Evolutionary conservation across 2,329 filamentous ascomycete genomes (phyloP).

Genomic region (Alternaria hordeiaustralica): DNA sequence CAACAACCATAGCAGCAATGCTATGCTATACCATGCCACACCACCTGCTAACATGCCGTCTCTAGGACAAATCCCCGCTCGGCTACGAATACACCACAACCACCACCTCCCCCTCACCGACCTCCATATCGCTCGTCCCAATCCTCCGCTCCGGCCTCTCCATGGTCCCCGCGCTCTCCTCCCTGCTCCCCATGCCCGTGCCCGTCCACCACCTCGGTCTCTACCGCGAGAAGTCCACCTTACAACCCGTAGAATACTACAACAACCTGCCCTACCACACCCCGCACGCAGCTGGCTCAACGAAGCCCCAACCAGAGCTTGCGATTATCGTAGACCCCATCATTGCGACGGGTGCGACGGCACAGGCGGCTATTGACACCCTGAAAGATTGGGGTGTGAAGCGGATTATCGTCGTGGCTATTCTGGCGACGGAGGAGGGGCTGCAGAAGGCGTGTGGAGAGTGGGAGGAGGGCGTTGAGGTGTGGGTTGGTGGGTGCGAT

Average conservation of each 20-base stretch:
- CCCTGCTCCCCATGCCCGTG: slow-evolving; percentile 78
- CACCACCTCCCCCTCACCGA: slow-evolving; percentile 67
- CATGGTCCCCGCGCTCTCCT: slow-evolving; percentile 88
- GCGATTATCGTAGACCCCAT: slow-evolving; percentile 90
- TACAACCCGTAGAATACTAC: slow-evolving; percentile 95
- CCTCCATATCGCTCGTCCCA: slow-evolving; percentile 80
- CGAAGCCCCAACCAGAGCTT: slow-evolving; percentile 58
- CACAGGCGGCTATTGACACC: slow-evolving; percentile 86
- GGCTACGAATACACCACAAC: slow-evolving; percentile 76
- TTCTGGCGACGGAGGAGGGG: slow-evolving; percentile 77
- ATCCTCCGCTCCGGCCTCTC: slow-evolving; percentile 90
- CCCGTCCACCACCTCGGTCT: slow-evolving; percentile 93
- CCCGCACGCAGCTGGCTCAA: slow-evolving; percentile 44
- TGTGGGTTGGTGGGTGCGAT: slow-evolving; percentile 87
- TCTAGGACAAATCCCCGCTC: slow-evolving; percentile 77
- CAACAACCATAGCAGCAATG: background rate
- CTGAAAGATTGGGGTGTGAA: slow-evolving; percentile 91
- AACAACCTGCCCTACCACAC: slow-evolving; percentile 88
- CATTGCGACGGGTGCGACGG: slow-evolving; percentile 91
- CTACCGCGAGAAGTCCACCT: slow-evolving; percentile 86
- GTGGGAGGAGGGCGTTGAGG: slow-evolving; percentile 77
- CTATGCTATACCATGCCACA: background rate
- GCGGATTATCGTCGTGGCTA: slow-evolving; percentile 75
- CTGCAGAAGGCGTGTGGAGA: slow-evolving; percentile 73
- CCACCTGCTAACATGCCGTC: slow-evolving; percentile 2